Conservation (phyloP, 257 asterid genomes). For the Pogostemon cablin region DNA sequence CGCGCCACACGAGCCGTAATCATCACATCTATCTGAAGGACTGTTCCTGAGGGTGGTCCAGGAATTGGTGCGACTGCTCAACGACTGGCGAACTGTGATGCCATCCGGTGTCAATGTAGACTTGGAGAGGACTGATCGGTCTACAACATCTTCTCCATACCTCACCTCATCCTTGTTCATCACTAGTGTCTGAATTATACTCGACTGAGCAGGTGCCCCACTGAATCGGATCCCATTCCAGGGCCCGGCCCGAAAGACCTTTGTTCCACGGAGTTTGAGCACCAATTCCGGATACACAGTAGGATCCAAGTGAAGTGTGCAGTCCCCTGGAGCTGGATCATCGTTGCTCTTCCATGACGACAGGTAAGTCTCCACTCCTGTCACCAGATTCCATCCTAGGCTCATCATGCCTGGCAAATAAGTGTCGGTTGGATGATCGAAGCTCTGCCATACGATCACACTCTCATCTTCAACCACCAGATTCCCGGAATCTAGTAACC, state of each 20-base stretch:
- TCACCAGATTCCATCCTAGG: background rate
- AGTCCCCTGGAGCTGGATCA: slow-evolving; percentile 17
- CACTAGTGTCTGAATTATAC: background rate
- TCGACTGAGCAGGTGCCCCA: background rate
- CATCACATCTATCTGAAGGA: background rate
- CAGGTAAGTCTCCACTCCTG: slow-evolving; percentile 2
- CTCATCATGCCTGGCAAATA: slow-evolving; percentile 10
- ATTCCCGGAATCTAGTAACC: too few species aligned
- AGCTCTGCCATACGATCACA: too few species aligned
- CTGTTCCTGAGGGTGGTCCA: background rate
- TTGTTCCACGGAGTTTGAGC: background rate
- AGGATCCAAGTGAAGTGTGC: background rate
- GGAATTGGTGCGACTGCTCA: background rate
- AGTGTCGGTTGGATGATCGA: too few species aligned
- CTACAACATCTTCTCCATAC: background rate
- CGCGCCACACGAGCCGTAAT: background rate
- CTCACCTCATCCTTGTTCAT: background rate
- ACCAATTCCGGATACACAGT: background rate
- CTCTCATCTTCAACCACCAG: too few species aligned
- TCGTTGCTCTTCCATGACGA: slow-evolving; percentile 16
- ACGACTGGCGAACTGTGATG: background rate
- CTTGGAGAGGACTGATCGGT: background rate
- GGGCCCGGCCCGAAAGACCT: background rate
- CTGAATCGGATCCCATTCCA: slow-evolving; percentile 26
- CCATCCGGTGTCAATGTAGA: background rate